Percentiles rank a stretch among this genome's conserved stretches.
phyloP scores from a whole-genome alignment of 1,284 basidiomycete species.

The Leccinum pachyderme region DNA sequence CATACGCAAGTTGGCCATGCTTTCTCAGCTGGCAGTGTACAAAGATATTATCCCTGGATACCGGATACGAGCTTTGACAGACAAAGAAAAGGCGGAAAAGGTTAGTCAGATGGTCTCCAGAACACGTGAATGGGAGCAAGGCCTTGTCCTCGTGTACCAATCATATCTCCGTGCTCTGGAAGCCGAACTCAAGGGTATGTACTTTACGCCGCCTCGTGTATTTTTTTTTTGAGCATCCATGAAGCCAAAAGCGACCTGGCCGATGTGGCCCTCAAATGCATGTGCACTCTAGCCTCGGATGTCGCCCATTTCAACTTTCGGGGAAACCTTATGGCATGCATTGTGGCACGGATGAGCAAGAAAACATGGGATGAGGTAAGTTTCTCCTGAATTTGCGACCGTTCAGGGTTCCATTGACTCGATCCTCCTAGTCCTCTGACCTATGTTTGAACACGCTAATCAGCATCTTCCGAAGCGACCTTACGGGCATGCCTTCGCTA shows the following conservation, averaged over 20 bases:
- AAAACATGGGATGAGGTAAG: conserved; percentile 85
- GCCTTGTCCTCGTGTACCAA: conserved; percentile 90
- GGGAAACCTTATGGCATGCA: conserved; percentile 85
- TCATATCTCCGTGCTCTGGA: conserved; percentile 85
- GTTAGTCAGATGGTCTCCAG: conserved; percentile 91
- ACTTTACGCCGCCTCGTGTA: conserved; percentile 22
- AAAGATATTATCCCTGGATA: conserved; percentile 94
- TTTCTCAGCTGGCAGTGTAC: conserved; percentile 93
- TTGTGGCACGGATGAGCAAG: conserved; percentile 83
- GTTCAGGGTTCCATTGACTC: conserved; percentile 15
- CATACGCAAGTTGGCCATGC: conserved; percentile 84
- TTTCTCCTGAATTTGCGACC: conserved; percentile 12
- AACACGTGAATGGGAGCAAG: conserved; percentile 95
- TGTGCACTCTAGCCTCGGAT: conserved; percentile 83
- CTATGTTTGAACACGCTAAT: conserved; percentile 81
- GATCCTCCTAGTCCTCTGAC: conserved; percentile 62
- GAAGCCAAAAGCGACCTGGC: conserved; percentile 73
- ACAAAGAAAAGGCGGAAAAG: conserved; percentile 89
- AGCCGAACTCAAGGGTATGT: conserved; percentile 79
- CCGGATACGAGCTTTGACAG: conserved; percentile 85
- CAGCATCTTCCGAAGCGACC: conserved; percentile 78
- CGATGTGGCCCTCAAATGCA: conserved; percentile 74
- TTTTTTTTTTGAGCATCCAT: conserved; percentile 21
- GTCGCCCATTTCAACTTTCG: conserved; percentile 98
- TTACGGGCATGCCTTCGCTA: conserved; percentile 77